These are phyloP conservation scores for Nevesoporus exiguus DNA, from an alignment of 768 basidiomycete species.

Conservation along the genomic window DNA sequence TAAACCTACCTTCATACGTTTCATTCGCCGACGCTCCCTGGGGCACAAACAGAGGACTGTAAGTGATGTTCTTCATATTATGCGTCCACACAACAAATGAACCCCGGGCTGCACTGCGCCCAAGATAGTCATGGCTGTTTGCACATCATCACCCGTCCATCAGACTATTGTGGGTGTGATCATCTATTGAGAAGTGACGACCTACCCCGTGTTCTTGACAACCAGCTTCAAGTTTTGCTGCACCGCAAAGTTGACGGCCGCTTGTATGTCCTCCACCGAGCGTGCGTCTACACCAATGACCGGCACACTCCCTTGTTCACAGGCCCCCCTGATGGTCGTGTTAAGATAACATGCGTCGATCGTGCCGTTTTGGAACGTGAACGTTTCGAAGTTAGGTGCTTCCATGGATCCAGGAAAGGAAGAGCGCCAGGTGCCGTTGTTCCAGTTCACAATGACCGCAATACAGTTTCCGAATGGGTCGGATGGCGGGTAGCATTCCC, in stretches of 20 bases:
- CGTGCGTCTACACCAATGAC: slow-evolving; percentile 25
- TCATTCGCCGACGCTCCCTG: slow-evolving; percentile 26
- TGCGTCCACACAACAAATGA: slow-evolving; percentile 44
- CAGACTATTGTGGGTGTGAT: no score
- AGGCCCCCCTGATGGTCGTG: slow-evolving; percentile 23
- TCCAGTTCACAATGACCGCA: slow-evolving; percentile 25
- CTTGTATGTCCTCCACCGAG: slow-evolving; percentile 25
- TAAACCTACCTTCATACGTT: slow-evolving; percentile 22
- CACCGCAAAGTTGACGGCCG: slow-evolving; percentile 24
- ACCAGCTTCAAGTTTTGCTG: slow-evolving; percentile 21
- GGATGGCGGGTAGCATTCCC: slow-evolving; percentile 12
- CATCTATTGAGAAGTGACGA: background rate
- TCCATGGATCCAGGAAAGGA: slow-evolving; percentile 41
- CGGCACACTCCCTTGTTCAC: slow-evolving; percentile 26
- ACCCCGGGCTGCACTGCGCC: slow-evolving; percentile 37
- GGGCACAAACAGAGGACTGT: slow-evolving; percentile 30
- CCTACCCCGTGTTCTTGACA: slow-evolving; percentile 30
- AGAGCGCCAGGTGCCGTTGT: slow-evolving; percentile 40
- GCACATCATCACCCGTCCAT: no score
- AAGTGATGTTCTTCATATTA: slow-evolving; percentile 39
- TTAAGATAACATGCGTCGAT: slow-evolving; percentile 36
- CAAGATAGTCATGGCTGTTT: slow-evolving; percentile 39
- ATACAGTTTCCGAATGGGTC: slow-evolving; percentile 38
- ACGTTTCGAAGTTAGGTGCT: slow-evolving; percentile 32
- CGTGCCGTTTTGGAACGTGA: slow-evolving; percentile 40